Base-by-base conservation (phyloP, 2,329 filamentous ascomycete genomes). In the Colletotrichum euphorbiae region DNA sequence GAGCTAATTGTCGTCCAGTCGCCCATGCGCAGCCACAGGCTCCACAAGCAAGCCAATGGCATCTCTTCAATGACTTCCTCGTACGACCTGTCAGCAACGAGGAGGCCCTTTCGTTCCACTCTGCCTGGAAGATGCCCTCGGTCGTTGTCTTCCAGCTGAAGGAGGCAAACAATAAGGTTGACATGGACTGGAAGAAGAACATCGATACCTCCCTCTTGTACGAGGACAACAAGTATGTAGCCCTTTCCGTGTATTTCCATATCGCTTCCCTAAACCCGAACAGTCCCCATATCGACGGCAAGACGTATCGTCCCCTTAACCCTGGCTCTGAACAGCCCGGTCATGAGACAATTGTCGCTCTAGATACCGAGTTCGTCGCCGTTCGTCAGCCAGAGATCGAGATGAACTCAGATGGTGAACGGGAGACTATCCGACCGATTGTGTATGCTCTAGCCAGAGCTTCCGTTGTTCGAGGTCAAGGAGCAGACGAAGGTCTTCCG, bases 341-440 rank as follows among this genome's bases (percentile, higher is more conserved):
- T 0, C 85, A 90, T 0, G 88, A 90, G 13, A 93, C 89, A 2
- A 91, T 96, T 11, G 88, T 98, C 50, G 96, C 94, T 1, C 89
- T 99, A 5, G 96, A 99, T 76, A 97, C 97, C 0, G 96, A 99
- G 78, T 99, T 99, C 73, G 97, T 99, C 7, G 91, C 94, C 21
- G 87, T 98, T 2, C 92, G 97, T 71, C 92, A 96, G 72, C 93
- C 96, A 52, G 95, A 98, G 77, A 97, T 98, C 60, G 93, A 98
- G 75, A 93, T 99, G 82, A 97, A 97, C 77, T 94, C 95, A 3
- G 94, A 98, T 72, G 96, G 96, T 21, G 93, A 93, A 45, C 90
- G 94, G 56, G 94, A 97, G 75, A 97, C 94, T 13, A 96, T 98
- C 45, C 89, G 95, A 1, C 96, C 96, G 0, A 94, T 92, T 70